Conservation (phyloP, 306 rosid species). For the Medicago truncatula region MtrunA17r5.0-ANR NC_053049.1:4555501-4556000, state of each 20-base stretch:
- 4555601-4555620: conserved; percentile 49
- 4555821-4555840: conserved; percentile 66
- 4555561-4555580: conserved; percentile 40
- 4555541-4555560: conserved; percentile 47
- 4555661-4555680: conserved; percentile 67
- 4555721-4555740: conserved; percentile 1
- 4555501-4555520: conserved; percentile 42
- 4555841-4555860: conserved; percentile 82
- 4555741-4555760: background rate
- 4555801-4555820: conserved; percentile 73
- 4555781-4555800: conserved; percentile 98
- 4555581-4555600: conserved; percentile 2
- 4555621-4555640: conserved; percentile 68
- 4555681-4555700: conserved; percentile 1
- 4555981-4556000: background rate
- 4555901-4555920: background rate
- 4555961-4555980: background rate
- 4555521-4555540: conserved; percentile 40
- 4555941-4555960: background rate
- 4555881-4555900: conserved; percentile 55
- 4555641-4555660: conserved; percentile 83
- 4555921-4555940: conserved; percentile 19
- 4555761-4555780: conserved; percentile 78
- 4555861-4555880: conserved; percentile 85
- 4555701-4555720: background rate